Conservation (phyloP, 768 basidiomycete genomes). For the Russula earlei region DNA sequence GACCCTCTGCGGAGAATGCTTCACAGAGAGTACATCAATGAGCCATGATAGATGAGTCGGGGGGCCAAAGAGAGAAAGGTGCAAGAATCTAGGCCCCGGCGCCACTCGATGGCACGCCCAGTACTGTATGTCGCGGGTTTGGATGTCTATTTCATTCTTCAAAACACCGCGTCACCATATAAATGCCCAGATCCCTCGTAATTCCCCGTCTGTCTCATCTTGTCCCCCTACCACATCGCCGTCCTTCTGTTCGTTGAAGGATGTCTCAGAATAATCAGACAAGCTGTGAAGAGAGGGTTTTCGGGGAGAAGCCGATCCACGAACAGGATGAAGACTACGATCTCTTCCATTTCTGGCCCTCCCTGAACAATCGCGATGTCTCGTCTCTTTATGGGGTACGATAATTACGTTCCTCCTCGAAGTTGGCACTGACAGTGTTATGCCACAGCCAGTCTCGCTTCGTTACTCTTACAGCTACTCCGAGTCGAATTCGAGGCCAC, state of each 20-base stretch:
- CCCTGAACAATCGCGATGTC: background rate
- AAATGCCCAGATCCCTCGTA: background rate
- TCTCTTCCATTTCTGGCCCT: constrained; percentile 3
- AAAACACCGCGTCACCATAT: constrained; percentile 12
- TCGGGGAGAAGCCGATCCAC: background rate
- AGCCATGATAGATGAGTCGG: background rate
- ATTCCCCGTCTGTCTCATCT: background rate
- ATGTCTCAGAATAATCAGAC: background rate
- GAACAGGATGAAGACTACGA: constrained; percentile 6
- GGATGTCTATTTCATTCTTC: background rate
- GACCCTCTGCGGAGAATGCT: background rate
- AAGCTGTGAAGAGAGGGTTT: background rate
- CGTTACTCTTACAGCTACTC: background rate
- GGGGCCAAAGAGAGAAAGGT: background rate
- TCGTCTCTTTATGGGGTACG: constrained; percentile 5
- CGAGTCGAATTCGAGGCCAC: background rate
- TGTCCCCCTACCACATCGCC: background rate
- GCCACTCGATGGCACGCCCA: background rate
- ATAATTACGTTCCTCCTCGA: background rate
- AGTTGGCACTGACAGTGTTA: background rate
- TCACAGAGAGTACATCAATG: background rate
- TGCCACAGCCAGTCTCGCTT: constrained; percentile 1
- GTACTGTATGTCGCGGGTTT: background rate
- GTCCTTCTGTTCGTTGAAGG: background rate
- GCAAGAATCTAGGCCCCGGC: background rate